Percentiles rank a stretch among this genome's conserved stretches.
Conservation (phyloP, 176 grass and related monocot genomes). For the Oryza punctata region DNA sequence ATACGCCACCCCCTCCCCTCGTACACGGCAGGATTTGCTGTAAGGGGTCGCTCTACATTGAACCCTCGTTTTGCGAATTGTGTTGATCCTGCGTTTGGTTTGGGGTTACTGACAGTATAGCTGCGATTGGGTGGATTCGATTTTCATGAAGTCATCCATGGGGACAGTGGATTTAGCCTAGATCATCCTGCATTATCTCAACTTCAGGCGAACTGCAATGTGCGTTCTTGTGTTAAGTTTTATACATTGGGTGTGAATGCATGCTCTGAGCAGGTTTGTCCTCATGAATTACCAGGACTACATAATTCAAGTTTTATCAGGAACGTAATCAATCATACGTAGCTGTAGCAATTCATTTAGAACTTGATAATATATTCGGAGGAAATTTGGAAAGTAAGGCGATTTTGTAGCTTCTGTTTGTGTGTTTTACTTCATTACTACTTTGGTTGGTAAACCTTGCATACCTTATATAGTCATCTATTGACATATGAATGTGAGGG, state of each 20-base stretch:
- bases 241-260: no score
- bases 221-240: not conserved
- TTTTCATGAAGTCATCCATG: not conserved
- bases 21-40: not conserved
- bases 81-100: not conserved
- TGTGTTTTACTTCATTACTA: not conserved
- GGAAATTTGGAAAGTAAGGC: not conserved
- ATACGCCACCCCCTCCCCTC: not conserved
- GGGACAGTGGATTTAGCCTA: conserved; percentile 1
- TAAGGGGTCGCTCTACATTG: not conserved
- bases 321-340: not conserved
- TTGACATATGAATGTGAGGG: conserved; percentile 26
- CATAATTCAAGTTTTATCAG: not conserved
- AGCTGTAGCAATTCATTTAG: not conserved
- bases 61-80: not conserved
- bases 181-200: not conserved
- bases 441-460: not conserved
- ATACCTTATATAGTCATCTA: conserved; percentile 13
- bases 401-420: not conserved
- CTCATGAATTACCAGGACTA: not conserved
- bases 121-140: not conserved
- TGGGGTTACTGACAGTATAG: not conserved
- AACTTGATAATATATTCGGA: not conserved
- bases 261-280: not conserved
- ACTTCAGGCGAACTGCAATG: not conserved